These are phyloP conservation scores for Trichopus zeylanicus DNA, from an alignment of 116 monocot species.

Conservation along the genomic window DNA sequence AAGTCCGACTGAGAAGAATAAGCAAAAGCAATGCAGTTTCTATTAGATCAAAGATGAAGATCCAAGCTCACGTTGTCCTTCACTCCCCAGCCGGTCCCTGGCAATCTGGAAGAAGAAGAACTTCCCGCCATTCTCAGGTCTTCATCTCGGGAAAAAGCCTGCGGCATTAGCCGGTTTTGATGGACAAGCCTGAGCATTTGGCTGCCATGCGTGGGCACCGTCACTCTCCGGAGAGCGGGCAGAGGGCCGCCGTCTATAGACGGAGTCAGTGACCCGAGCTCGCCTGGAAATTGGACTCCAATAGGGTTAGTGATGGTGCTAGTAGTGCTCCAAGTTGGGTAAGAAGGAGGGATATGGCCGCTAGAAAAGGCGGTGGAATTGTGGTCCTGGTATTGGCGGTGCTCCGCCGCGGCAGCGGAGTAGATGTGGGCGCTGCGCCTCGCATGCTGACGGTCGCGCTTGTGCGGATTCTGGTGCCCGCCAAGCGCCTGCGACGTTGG, in stretches of 20 bases:
- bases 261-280: slow-evolving; percentile 10
- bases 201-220: no score
- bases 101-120: slow-evolving; percentile 12
- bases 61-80: slow-evolving; percentile 33
- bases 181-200: no score
- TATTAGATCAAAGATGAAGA: slow-evolving; percentile 30
- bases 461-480: slow-evolving; percentile 82
- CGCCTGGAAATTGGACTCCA: slow-evolving; percentile 11
- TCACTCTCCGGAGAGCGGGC: no score
- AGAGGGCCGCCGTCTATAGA: slow-evolving; percentile 19
- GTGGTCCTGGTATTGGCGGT: no score
- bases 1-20: no score
- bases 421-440: slow-evolving; percentile 26
- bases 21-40: no score
- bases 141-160: slow-evolving; percentile 5
- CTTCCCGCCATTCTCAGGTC: slow-evolving; percentile 1
- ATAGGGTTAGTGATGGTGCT: no score
- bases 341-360: no score
- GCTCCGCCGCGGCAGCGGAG: slow-evolving; percentile 6
- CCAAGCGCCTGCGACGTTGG: slow-evolving; percentile 64
- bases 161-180: no score
- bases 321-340: no score
- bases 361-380: not conserved
- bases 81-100: not conserved
- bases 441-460: slow-evolving; percentile 53